These are phyloP conservation scores for Phytophthora constricta DNA, from an alignment of 352 stramenopile species.

Conservation along the genomic window DNA sequence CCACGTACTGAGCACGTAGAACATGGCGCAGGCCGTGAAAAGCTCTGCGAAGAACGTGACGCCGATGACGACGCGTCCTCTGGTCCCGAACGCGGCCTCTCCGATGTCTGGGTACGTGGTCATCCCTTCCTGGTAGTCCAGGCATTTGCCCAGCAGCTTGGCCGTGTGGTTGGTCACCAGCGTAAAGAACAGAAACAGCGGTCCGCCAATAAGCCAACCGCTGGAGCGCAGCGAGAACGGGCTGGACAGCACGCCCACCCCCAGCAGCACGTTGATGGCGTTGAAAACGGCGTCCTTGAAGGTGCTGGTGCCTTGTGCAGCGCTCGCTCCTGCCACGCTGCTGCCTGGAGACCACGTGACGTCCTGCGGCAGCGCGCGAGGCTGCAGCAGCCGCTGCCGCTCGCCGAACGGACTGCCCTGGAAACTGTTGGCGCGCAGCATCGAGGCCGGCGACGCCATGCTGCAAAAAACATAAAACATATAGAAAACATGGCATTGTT, in stretches of 20 bases:
- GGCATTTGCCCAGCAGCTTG: slow-evolving; percentile 82
- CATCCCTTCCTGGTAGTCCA: slow-evolving; percentile 86
- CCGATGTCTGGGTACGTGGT: slow-evolving; percentile 85
- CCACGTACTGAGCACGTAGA: slow-evolving; percentile 77
- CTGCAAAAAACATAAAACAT: slow-evolving; percentile 18
- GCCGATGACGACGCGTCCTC: slow-evolving; percentile 72
- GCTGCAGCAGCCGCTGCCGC: slow-evolving; percentile 45
- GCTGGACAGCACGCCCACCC: slow-evolving; percentile 84
- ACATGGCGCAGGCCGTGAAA: slow-evolving; percentile 83
- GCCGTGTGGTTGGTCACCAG: slow-evolving; percentile 88
- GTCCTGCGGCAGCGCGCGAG: slow-evolving; percentile 25
- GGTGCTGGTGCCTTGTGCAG: slow-evolving; percentile 57
- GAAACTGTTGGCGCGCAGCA: slow-evolving; percentile 25
- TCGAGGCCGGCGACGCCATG: slow-evolving; percentile 63
- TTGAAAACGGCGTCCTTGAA: slow-evolving; percentile 86
- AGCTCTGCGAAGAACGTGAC: slow-evolving; percentile 86
- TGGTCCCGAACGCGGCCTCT: slow-evolving; percentile 79
- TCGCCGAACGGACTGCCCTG: slow-evolving; percentile 55
- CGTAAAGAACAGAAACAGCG: slow-evolving; percentile 86
- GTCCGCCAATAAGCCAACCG: slow-evolving; percentile 69
- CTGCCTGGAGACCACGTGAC: slow-evolving; percentile 30
- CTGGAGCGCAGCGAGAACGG: slow-evolving; percentile 84
- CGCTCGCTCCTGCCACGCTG: slow-evolving; percentile 12
- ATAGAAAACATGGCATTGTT: no score
- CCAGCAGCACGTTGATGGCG: slow-evolving; percentile 87